A percentile compares a stretch with the other conserved stretches of the same genome.
Evolutionary conservation across 208 protist species (phyloP).

Genomic region (Tetramitus jugosus): DNA sequence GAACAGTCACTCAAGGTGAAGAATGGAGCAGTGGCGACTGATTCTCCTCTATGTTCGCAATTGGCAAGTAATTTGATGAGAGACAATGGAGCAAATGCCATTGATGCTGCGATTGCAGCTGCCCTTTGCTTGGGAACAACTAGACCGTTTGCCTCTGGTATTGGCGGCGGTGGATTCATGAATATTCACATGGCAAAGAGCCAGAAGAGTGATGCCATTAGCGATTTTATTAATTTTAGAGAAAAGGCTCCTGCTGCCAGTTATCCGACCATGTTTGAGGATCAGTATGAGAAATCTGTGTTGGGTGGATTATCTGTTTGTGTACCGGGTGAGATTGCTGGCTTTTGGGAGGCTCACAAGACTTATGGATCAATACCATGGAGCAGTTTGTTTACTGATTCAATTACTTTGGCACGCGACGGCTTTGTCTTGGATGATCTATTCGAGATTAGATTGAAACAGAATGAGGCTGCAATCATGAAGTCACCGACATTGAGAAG

Average conservation of each 20-base stretch:
- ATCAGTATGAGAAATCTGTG: conserved; percentile 2
- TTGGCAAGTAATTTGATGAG: conserved; percentile 23
- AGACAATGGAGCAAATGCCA: conserved; percentile 35
- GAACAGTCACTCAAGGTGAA: neutral
- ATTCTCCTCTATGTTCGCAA: conserved; percentile 25
- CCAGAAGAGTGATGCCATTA: neutral
- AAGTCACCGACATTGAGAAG: neutral
- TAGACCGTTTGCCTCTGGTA: conserved; percentile 34
- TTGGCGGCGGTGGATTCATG: conserved; percentile 44
- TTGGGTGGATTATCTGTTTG: conserved; percentile 29
- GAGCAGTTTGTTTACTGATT: conserved; percentile 22
- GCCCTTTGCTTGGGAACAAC: conserved; percentile 39
- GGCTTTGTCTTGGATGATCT: neutral
- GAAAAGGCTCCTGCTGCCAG: conserved; percentile 31
- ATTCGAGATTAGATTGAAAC: neutral
- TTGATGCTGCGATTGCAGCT: conserved; percentile 38
- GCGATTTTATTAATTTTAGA: conserved; percentile 32
- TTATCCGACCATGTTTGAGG: conserved; percentile 30
- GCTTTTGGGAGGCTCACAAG: conserved; percentile 26
- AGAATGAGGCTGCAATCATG: neutral
- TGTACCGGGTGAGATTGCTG: conserved; percentile 30
- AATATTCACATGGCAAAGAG: neutral
- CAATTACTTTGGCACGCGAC: conserved; percentile 20
- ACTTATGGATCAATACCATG: conserved; percentile 26
- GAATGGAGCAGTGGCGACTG: conserved; percentile 34